These are phyloP conservation scores for Jackrogersella minutella DNA, from an alignment of 495 filamentous ascomycete species.

Conservation along the genomic window DNA sequence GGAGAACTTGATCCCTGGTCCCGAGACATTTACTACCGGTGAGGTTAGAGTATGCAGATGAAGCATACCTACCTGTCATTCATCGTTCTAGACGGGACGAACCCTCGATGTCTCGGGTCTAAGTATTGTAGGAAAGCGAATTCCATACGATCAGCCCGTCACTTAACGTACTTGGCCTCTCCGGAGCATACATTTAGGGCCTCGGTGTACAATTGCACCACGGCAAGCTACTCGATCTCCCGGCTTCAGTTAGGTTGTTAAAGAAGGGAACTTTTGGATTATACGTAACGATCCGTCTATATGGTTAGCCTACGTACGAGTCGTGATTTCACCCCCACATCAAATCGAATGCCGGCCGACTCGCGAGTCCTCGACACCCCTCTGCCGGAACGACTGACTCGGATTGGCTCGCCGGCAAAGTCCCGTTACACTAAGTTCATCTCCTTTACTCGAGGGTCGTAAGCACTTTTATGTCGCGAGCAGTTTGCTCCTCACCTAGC, in stretches of 20 bases:
- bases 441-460: constrained; percentile 15
- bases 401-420: constrained; percentile 28
- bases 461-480: constrained; percentile 9
- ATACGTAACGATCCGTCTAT: constrained; percentile 16
- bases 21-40: constrained; percentile 29
- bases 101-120: constrained; percentile 11
- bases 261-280: constrained; percentile 5
- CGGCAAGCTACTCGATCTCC: background rate
- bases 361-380: constrained; percentile 21
- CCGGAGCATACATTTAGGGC: background rate
- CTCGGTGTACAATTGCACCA: background rate
- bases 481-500: constrained; percentile 9
- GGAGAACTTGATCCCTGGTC: constrained; percentile 6
- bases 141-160: background rate
- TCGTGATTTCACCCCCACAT: constrained; percentile 14
- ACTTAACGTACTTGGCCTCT: background rate
- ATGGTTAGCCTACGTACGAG: constrained; percentile 19
- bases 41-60: constrained; percentile 13
- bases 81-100: constrained; percentile 3
- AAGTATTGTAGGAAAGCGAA: background rate
- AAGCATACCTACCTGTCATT: constrained; percentile 7
- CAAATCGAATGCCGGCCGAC: constrained; percentile 25
- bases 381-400: constrained; percentile 17
- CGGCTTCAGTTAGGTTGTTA: background rate
- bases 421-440: constrained; percentile 22